A percentile compares a stretch with the other conserved stretches of the same genome.
Conservation (phyloP, 352 stramenopile genomes). For the Phytophthora megakarya region DNA sequence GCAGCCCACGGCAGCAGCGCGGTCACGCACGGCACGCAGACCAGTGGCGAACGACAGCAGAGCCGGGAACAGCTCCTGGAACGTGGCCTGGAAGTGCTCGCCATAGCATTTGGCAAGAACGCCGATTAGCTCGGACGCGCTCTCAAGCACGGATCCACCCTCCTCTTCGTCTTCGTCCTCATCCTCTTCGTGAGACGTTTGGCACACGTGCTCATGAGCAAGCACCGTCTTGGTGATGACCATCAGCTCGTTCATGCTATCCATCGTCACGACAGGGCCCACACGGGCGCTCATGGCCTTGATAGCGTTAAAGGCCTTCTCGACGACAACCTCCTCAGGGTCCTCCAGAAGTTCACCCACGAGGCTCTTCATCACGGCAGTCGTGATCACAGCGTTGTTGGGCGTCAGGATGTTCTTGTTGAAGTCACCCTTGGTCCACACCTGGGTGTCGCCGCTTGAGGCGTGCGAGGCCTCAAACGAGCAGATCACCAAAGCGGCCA, state of each 20-base stretch:
- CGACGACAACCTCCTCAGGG: constrained; percentile 89
- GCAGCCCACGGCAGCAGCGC: constrained; percentile 94
- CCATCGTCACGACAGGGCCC: constrained; percentile 89
- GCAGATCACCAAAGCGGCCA: constrained; percentile 82
- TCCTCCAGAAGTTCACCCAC: constrained; percentile 84
- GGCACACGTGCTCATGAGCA: constrained; percentile 90
- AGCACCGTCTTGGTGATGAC: constrained; percentile 88
- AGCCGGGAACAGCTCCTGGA: constrained; percentile 90
- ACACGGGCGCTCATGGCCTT: constrained; percentile 95
- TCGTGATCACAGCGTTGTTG: constrained; percentile 77
- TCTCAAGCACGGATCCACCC: constrained; percentile 93
- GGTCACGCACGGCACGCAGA: constrained; percentile 89
- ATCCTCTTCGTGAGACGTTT: constrained; percentile 89
- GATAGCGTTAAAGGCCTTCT: constrained; percentile 95
- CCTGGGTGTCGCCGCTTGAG: constrained; percentile 75
- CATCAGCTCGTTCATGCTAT: constrained; percentile 89
- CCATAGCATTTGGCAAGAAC: constrained; percentile 95
- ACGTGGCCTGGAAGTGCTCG: constrained; percentile 89
- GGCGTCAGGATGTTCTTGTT: constrained; percentile 77
- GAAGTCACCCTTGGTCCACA: constrained; percentile 86
- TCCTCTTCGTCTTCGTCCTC: constrained; percentile 93
- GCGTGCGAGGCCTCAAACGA: constrained; percentile 85
- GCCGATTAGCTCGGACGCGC: constrained; percentile 93
- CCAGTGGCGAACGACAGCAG: constrained; percentile 93
- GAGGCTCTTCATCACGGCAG: constrained; percentile 80